Evolutionary conservation across 768 basidiomycete genomes (phyloP).

Genomic region (Tricholoma furcatifolium): DNA sequence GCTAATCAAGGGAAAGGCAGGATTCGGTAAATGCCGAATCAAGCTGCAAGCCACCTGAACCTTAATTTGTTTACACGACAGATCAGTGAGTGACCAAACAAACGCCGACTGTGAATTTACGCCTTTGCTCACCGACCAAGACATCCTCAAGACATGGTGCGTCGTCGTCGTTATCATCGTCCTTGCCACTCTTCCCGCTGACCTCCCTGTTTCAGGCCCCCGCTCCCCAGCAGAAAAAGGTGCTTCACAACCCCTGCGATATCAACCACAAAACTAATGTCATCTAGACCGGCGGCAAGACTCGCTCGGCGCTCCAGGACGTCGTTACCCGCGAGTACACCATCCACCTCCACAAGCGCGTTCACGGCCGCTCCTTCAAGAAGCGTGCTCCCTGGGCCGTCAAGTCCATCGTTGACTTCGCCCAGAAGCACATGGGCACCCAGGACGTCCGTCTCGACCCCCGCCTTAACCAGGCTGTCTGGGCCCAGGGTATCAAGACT

Average conservation of each 20-base stretch:
- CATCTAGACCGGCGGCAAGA: slow-evolving; percentile 71
- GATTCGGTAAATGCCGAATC: slow-evolving; percentile 31
- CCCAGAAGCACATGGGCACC: slow-evolving; percentile 95
- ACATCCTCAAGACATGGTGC: slow-evolving; percentile 72
- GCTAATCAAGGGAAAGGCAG: no score
- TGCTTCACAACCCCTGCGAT: slow-evolving; percentile 18
- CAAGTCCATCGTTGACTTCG: slow-evolving; percentile 91
- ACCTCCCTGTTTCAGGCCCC: slow-evolving; percentile 38
- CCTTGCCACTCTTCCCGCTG: slow-evolving; percentile 2
- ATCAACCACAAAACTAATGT: background rate
- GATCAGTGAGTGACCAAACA: slow-evolving; percentile 32
- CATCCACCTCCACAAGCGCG: slow-evolving; percentile 94
- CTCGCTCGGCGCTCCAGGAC: slow-evolving; percentile 94
- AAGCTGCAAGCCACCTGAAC: slow-evolving; percentile 56
- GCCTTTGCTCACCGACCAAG: slow-evolving; percentile 51
- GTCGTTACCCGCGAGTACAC: slow-evolving; percentile 99
- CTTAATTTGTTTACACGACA: slow-evolving; percentile 50
- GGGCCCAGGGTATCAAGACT: slow-evolving; percentile 91
- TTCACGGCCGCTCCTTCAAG: slow-evolving; percentile 93
- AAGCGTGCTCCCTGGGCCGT: slow-evolving; percentile 96
- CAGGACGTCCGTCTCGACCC: slow-evolving; percentile 92
- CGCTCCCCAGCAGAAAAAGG: slow-evolving; percentile 55
- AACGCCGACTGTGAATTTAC: slow-evolving; percentile 22
- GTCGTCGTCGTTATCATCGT: slow-evolving; percentile 21
- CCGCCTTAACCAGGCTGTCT: slow-evolving; percentile 93